Percentiles rank a stretch among this genome's conserved stretches.
phyloP scores from a whole-genome alignment of 352 stramenopile genomes.

The Phytophthora aleatoria region DNA sequence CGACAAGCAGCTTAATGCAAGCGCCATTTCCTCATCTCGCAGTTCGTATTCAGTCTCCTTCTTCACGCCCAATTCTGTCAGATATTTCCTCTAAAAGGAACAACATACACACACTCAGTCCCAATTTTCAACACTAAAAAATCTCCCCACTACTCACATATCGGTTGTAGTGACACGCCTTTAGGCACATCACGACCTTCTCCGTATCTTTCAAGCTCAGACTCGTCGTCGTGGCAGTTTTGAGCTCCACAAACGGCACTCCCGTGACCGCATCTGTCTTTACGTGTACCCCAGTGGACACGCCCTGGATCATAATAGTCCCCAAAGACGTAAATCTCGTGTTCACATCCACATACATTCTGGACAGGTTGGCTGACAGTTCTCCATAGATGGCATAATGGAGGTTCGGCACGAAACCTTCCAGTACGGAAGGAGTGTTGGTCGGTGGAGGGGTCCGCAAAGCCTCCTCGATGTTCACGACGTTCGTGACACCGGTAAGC shows the following conservation, averaged over 20 bases:
- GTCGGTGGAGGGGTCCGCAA: conserved; percentile 18
- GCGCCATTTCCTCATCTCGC: conserved; percentile 10
- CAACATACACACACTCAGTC: background rate
- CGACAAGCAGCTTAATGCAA: conserved; percentile 19
- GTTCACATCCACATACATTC: conserved; percentile 17
- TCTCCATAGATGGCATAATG: conserved; percentile 28
- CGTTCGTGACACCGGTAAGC: conserved; percentile 13
- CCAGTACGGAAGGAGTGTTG: conserved; percentile 1
- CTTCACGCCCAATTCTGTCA: conserved; percentile 26
- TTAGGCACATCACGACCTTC: conserved; percentile 11
- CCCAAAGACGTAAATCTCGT: background rate
- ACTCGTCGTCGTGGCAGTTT: background rate
- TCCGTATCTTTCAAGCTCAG: conserved; percentile 5
- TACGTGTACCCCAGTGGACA: conserved; percentile 16
- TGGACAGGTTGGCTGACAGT: conserved; percentile 13
- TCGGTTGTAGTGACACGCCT: conserved; percentile 15
- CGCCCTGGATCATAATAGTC: background rate
- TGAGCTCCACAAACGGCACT: conserved; percentile 26
- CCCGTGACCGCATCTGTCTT: conserved; percentile 12
- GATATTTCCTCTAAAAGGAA: conserved; percentile 23
- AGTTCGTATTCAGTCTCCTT: conserved; percentile 25
- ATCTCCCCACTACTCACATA: conserved; percentile 14
- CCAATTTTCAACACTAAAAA: background rate
- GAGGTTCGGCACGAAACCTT: conserved; percentile 24
- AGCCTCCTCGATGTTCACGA: conserved; percentile 30